Base-by-base conservation (phyloP, 2,329 filamentous ascomycete species). In the Scolecobasidium constrictum region DNA sequence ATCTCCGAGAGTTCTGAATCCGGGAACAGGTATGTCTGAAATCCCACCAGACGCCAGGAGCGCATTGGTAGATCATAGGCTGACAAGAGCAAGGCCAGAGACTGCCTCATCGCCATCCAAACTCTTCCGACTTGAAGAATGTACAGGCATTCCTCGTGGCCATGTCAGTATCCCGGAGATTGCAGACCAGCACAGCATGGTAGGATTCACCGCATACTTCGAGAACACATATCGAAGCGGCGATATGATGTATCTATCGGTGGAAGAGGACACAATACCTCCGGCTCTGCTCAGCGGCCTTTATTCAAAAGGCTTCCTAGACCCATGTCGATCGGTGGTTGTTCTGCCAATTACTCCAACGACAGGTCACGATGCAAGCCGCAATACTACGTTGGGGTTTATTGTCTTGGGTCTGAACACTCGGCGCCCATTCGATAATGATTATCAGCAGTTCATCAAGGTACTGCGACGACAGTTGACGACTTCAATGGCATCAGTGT, bases 151-250 rank as follows among this genome's bases (percentile, higher is more conserved):
- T n/a, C n/a, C n/a, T n/a, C n/a, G n/a, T n/a, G n/a, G n/a, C n/a
- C 38, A n/a, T 28, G 9, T 40, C 13, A 18, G 21, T 6, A 5
- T 23, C 6, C 7, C 9, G n/a, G 21, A 20, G 15, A 7, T 15
- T 11, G 38, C 16, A n/a, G 18, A 28, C n/a, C 21, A 23, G 13
- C 23, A 22, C 21, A 23, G 16, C 7, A 26, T 40, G 38, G 23
- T 26, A 5, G 38, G 38, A 6, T 40, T 40, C 23, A 23, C 38
- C 13, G 21, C 38, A 18, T 40, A 22, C 9, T 40, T 40, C 21
- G 12, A 13, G 17, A 15, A 40, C 7, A 23, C 38, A 11, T 18
- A 40, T 28, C 18, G 31, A 12, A 15, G n/a, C 4, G 38, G 38
- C 6, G 21, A 31, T n/a, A 13, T 23, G 16, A 17, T 40, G 9